Percentiles rank a stretch among this genome's conserved stretches.
Evolutionary conservation across 2,329 filamentous ascomycete genomes (phyloP).

Genomic region (Ophiocordyceps polyrhachis-furcata): DNA sequence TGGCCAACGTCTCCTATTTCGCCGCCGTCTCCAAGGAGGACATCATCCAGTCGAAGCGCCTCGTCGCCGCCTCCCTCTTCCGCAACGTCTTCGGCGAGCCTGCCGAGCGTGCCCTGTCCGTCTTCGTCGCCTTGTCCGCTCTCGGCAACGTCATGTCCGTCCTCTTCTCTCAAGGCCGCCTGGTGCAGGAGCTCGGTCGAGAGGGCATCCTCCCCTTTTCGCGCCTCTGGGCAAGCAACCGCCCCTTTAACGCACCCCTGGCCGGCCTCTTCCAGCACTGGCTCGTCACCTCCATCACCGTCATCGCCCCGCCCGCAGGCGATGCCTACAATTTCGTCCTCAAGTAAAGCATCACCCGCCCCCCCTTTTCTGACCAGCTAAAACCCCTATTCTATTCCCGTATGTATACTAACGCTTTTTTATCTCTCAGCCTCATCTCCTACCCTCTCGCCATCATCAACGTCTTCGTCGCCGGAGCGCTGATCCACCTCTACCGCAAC

Average conservation of each 20-base stretch:
- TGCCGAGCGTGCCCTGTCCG: slow-evolving; percentile 40
- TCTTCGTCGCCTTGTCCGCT: slow-evolving; percentile 48
- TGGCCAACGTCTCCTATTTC: slow-evolving; percentile 50
- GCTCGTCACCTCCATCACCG: slow-evolving; percentile 43
- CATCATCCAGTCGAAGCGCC: slow-evolving; percentile 29
- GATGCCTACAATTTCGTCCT: slow-evolving; percentile 47
- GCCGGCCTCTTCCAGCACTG: slow-evolving; percentile 45
- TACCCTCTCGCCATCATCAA: slow-evolving; percentile 44
- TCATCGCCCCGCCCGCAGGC: slow-evolving; percentile 47
- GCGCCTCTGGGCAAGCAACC: slow-evolving; percentile 42
- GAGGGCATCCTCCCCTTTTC: slow-evolving; percentile 49
- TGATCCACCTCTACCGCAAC: slow-evolving; percentile 34
- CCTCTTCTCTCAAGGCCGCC: slow-evolving; percentile 48
- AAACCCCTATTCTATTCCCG: neutral
- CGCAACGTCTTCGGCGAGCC: slow-evolving; percentile 32
- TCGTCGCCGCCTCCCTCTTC: slow-evolving; percentile 36
- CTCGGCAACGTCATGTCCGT: slow-evolving; percentile 50
- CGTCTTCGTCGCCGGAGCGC: slow-evolving; percentile 31
- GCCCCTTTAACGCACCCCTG: slow-evolving; percentile 42
- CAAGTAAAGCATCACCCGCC: slow-evolving; percentile 23
- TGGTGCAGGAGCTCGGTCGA: slow-evolving; percentile 46
- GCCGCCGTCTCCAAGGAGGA: slow-evolving; percentile 35
- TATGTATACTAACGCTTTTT: neutral
- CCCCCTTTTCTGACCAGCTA: too few relatives aligned
- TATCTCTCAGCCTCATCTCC: slow-evolving; percentile 32